Evolutionary conservation across 805 yeast species (phyloP), one percentile per base, ranked within the genome.

Genomic region (Metschnikowia matae): DNA sequence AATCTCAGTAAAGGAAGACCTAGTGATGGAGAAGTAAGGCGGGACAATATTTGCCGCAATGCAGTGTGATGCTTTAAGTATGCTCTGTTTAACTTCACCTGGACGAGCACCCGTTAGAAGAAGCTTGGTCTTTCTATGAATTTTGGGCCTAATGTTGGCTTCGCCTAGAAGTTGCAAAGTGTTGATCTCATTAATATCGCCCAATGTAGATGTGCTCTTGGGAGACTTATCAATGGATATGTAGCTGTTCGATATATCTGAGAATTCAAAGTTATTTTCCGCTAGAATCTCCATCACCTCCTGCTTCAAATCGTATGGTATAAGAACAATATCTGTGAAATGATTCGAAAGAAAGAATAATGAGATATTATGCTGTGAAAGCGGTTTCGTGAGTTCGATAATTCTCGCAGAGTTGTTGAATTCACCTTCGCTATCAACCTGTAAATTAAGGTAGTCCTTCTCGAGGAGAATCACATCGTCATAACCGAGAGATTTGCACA

Each of bases 271-370:
- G 40, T 73, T 68, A 39, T 70, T 66, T 33, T 65, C 64, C 15
- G 75, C 70, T 38, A 83, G 62, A 3, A 81, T 72, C 31, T 61
- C 58, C 3, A 78, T 63, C 1, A 81, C 86, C 49, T 73, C 69
- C 1, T 65, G 69, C 53, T 74, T 73, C 6, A 72, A 69, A 5
- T 60, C 57, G 35, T 62, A 63, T 0, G 89, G 89, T n/a, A 83
- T 72, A 43, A 84, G 66, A 20, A 84, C 83, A 43, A 80, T 79
- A 62, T 83, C 87, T 38, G 82, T 77, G 62, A 81, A 83, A 64
- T 83, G 85, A 33, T 83, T 80, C 15, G 83, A 75, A 32, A 84
- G 63, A 63, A 83, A 84, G 60, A 82, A 83, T 33, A 84, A 69
- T 2, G 87, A 75, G 31, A 84, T 81, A 15, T 72, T 74, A 43